These are phyloP conservation scores for Salvia sclarea DNA, from an alignment of 305 asterid genomes.

Conservation along the genomic window DNA sequence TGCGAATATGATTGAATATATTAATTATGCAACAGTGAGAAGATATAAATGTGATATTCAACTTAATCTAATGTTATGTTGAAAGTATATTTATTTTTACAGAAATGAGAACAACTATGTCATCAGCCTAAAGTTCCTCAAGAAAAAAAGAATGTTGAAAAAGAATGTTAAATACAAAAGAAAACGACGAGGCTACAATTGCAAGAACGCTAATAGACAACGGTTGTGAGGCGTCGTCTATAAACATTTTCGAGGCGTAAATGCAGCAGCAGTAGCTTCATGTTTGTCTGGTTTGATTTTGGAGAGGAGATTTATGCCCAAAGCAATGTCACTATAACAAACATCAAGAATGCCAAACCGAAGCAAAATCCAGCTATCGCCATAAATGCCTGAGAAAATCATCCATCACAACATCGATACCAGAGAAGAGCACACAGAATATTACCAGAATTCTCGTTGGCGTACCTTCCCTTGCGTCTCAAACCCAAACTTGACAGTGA, in stretches of 20 bases:
- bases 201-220: no score
- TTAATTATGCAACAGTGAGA: no score
- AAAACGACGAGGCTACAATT: no score
- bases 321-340: constrained; percentile 64
- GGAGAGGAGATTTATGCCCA: constrained; percentile 48
- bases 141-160: background rate
- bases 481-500: constrained; percentile 66
- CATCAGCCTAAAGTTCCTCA: background rate
- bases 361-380: constrained; percentile 69
- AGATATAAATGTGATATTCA: no score
- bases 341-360: constrained; percentile 68
- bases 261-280: background rate
- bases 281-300: background rate
- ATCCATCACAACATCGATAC: background rate
- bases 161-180: background rate
- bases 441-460: constrained; percentile 1
- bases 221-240: no score
- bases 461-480: constrained; percentile 74
- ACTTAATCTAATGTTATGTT: no score
- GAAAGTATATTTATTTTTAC: no score
- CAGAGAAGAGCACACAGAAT: background rate
- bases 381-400: constrained; percentile 57
- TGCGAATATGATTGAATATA: no score
- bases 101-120: no score
- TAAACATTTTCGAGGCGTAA: no score